A percentile compares a stretch with the other conserved stretches of the same genome.
phyloP scores from a whole-genome alignment of 192 early-diverging fungal genomes.

The Backusella macrospora region DNA sequence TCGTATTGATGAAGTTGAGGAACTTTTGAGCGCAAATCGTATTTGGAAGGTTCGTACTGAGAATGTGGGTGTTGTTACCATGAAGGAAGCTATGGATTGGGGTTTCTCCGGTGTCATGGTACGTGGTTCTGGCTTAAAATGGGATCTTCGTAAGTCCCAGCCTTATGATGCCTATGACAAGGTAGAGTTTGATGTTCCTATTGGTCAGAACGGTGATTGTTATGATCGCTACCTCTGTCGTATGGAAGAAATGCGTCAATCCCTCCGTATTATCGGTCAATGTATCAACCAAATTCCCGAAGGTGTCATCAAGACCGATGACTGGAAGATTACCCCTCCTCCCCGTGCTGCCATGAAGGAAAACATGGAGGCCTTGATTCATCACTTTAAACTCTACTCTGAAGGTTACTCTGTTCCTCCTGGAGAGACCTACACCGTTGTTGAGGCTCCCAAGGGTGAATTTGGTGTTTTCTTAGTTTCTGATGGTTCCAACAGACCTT shows the following conservation, averaged over 20 bases:
- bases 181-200: conserved; percentile 96
- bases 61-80: conserved; percentile 84
- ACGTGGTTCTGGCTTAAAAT: conserved; percentile 90
- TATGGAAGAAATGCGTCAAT: conserved; percentile 99
- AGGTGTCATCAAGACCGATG: conserved; percentile 93
- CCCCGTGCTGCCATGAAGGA: conserved; percentile 95
- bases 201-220: conserved; percentile 94
- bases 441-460: conserved; percentile 99
- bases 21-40: conserved; percentile 89
- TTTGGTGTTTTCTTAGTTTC: conserved; percentile 95
- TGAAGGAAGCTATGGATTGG: conserved; percentile 88
- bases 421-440: conserved; percentile 96
- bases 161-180: conserved; percentile 97
- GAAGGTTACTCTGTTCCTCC: conserved; percentile 97
- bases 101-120: conserved; percentile 95
- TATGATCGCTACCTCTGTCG: conserved; percentile 96
- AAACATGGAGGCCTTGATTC: conserved; percentile 98
- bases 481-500: conserved; percentile 93
- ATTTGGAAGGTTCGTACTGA: conserved; percentile 93
- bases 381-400: conserved; percentile 99
- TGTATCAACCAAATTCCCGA: conserved; percentile 96
- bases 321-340: conserved; percentile 94
- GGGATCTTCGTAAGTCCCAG: conserved; percentile 91
- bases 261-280: conserved; percentile 91
- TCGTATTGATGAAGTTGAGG: conserved; percentile 94